Evolutionary conservation across 2,329 filamentous ascomycete species (phyloP).

Genomic region (Alternaria sp.): DNA sequence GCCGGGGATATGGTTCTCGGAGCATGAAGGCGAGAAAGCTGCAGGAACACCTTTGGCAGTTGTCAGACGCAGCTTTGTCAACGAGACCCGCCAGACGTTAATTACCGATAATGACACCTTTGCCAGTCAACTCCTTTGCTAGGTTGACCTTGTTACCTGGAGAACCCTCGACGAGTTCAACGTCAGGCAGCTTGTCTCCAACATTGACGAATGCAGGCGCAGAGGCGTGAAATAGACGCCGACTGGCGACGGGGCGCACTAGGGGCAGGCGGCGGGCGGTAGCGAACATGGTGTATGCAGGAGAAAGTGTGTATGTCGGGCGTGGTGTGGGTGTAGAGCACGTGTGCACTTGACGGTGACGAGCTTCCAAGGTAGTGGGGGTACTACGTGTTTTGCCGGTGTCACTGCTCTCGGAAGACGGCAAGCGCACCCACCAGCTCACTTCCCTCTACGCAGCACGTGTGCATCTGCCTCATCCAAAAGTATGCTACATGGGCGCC

Average conservation of each 20-base stretch:
- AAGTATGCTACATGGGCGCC: neutral
- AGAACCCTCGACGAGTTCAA: constrained; percentile 83
- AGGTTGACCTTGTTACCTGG: constrained; percentile 93
- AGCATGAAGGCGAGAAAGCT: constrained; percentile 66
- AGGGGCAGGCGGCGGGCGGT: constrained; percentile 42
- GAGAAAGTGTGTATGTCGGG: constrained; percentile 16
- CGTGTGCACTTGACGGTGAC: constrained; percentile 11
- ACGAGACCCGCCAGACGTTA: constrained; percentile 8
- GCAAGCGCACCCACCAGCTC: constrained; percentile 11
- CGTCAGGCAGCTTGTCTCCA: constrained; percentile 79
- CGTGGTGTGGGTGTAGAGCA: constrained; percentile 1
- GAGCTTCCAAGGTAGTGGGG: constrained; percentile 10
- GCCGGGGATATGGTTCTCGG: constrained; percentile 78
- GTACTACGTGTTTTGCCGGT: neutral
- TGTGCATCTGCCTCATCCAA: neutral
- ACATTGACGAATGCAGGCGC: constrained; percentile 71
- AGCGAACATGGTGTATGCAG: constrained; percentile 30
- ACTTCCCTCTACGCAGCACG: constrained; percentile 9
- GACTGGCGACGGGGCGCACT: constrained; percentile 28
- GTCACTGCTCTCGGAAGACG: constrained; percentile 9
- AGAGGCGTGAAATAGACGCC: constrained; percentile 69
- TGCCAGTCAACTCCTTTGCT: constrained; percentile 74
- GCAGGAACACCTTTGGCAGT: constrained; percentile 48
- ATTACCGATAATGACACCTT: constrained; percentile 75
- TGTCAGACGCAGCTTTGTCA: constrained; percentile 15